phyloP scores from a whole-genome alignment of 202 grass and related monocot species.

The Carex sylvatica region DNA sequence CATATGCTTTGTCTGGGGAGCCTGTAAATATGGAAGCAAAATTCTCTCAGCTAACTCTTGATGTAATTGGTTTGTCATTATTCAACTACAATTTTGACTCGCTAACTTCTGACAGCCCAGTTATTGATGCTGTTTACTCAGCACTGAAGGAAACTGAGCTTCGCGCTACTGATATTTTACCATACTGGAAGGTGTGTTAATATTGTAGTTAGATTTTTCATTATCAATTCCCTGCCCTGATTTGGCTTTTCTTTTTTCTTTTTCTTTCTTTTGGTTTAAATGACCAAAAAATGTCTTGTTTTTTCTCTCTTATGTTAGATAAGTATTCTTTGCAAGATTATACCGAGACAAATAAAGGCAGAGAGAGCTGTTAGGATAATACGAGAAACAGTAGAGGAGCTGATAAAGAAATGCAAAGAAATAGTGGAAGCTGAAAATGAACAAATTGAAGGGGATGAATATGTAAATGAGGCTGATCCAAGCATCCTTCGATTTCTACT shows the following conservation, averaged over 20 bases:
- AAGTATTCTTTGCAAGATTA: slow-evolving; percentile 75
- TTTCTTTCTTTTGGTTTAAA: background rate
- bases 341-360: slow-evolving; percentile 94
- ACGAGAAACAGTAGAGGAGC: slow-evolving; percentile 73
- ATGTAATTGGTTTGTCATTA: slow-evolving; percentile 90
- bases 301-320: slow-evolving; percentile 43
- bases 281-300: background rate
- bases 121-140: slow-evolving; percentile 94
- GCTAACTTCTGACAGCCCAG: slow-evolving; percentile 78
- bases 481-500: slow-evolving; percentile 92
- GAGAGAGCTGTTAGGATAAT: slow-evolving; percentile 74
- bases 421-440: slow-evolving; percentile 98
- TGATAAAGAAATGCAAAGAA: slow-evolving; percentile 80
- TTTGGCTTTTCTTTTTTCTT: background rate
- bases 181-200: slow-evolving; percentile 79
- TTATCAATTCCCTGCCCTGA: background rate
- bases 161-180: slow-evolving; percentile 89
- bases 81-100: slow-evolving; percentile 99
- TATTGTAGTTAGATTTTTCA: slow-evolving; percentile 15
- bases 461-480: slow-evolving; percentile 92
- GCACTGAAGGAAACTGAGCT: slow-evolving; percentile 90
- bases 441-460: slow-evolving; percentile 83
- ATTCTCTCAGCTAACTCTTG: slow-evolving; percentile 93
- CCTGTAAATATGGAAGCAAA: slow-evolving; percentile 93
- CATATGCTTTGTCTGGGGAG: slow-evolving; percentile 52